Evolutionary conservation across 2,329 filamentous ascomycete species (phyloP).

Genomic region (Lachnellula hyalina): DNA sequence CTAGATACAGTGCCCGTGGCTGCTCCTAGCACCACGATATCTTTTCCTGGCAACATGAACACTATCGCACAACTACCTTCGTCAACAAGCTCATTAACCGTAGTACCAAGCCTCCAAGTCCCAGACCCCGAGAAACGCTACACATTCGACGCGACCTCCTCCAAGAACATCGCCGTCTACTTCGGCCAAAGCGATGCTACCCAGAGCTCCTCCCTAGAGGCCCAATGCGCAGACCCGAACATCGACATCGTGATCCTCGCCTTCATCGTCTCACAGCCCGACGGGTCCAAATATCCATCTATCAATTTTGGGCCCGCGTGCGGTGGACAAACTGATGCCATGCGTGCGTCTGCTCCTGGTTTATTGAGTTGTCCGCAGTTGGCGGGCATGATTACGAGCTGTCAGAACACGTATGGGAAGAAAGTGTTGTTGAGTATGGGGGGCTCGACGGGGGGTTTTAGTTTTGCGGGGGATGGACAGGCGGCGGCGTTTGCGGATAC

Average conservation of each 20-base stretch:
- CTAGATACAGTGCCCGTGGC: neutral
- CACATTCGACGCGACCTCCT: conserved; percentile 24
- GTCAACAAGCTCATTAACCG: neutral
- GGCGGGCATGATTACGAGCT: conserved; percentile 27
- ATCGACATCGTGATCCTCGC: conserved; percentile 34
- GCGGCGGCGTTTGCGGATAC: conserved; percentile 29
- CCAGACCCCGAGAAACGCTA: conserved; percentile 10
- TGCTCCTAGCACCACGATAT: conserved; percentile 10
- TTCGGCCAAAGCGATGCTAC: conserved; percentile 28
- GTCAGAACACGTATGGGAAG: conserved; percentile 35
- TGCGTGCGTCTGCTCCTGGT: conserved; percentile 33
- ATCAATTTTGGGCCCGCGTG: conserved; percentile 34
- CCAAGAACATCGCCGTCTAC: conserved; percentile 32
- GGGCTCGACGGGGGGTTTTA: conserved; percentile 25
- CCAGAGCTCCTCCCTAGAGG: conserved; percentile 24
- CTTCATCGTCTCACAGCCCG: conserved; percentile 16
- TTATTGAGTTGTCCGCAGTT: conserved; percentile 35
- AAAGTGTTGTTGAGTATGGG: conserved; percentile 37
- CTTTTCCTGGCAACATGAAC: neutral
- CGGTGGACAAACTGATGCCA: conserved; percentile 26
- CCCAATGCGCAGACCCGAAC: conserved; percentile 30
- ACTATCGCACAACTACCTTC: neutral
- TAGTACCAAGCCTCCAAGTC: neutral
- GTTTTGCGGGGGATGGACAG: conserved; percentile 26
- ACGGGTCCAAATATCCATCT: conserved; percentile 14